Evolutionary conservation across 306 rosid species (phyloP).

Genomic region (Trichosanthes cucumerina): DNA sequence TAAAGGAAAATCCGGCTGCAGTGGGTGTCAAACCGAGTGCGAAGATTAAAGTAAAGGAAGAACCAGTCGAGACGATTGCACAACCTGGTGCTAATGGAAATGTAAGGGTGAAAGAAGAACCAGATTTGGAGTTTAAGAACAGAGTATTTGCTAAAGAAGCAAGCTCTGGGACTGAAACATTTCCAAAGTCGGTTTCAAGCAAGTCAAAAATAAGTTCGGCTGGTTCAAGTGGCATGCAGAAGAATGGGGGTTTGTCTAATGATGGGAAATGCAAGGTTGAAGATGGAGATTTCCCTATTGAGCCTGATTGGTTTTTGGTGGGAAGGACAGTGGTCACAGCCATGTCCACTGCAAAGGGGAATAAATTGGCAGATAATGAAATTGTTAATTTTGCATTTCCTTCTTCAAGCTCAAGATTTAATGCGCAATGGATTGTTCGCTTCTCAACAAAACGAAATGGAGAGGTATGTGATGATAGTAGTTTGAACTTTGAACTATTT

Average conservation of each 20-base stretch:
- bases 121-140: slow-evolving; percentile 5
- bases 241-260: neutral
- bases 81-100: neutral
- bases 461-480: slow-evolving; percentile 27
- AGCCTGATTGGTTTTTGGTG: slow-evolving; percentile 48
- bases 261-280: slow-evolving; percentile 22
- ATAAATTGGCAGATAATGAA: slow-evolving; percentile 63
- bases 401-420: slow-evolving; percentile 10
- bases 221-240: neutral
- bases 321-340: slow-evolving; percentile 55
- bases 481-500: neutral
- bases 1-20: neutral
- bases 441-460: slow-evolving; percentile 68
- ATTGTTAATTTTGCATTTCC: slow-evolving; percentile 51
- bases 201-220: neutral
- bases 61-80: neutral
- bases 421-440: slow-evolving; percentile 54
- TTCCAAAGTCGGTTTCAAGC: neutral
- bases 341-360: slow-evolving; percentile 53
- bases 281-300: slow-evolving; percentile 59
- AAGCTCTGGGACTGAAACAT: neutral
- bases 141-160: neutral
- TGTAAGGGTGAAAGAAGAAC: slow-evolving; percentile 11
- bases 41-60: neutral
- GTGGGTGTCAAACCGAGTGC: neutral